Evolutionary conservation across 177 flowering plant genomes (phyloP), one percentile per base, ranked within the genome.

Genomic region (Vitis hybrid): DNA sequence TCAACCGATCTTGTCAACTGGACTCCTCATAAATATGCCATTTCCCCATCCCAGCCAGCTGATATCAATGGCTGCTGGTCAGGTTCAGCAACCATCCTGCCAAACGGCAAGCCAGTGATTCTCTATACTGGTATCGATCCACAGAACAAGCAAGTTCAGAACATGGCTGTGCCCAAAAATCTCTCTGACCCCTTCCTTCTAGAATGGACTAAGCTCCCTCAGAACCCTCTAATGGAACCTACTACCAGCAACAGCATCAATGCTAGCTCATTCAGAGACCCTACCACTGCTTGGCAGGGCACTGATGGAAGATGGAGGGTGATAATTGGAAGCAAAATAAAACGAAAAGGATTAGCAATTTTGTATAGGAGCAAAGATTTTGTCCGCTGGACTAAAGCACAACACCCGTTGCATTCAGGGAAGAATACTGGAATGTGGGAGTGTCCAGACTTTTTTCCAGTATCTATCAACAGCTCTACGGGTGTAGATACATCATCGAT

Each of bases 361-460:
- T 21, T 86, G 3, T 88, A 75, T 59, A 69, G 58, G 32, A 86
- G 88, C 50, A 76, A 76, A 32, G 88, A 86, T 65, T 86, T 86
- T 69, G 50, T 78, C 0, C n/a, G 52, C 1, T 88, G 89, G 91
- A 65, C 14, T 12, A 32, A 67, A 52, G 60, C 78, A 1, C 1
- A 76, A 6, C 58, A 76, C 5, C 87, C 89, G 2, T 62, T 88
- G 0, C 80, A 86, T 60, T 84, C 77, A 0, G 78, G 71, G 0
- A 30, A 69, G 3, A 58, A 51, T 18, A 82, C 78, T 0, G 86
- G 84, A 40, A 86, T 86, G 90, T 88, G 92, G 92, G 92, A 88
- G 68, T 88, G 92, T 56, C 89, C 87, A 0, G 92, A 85, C 71
- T 86, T 88, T 48, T 88, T 56, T 64, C 92, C 92, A 0, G 89